A percentile compares a stretch with the other conserved stretches of the same genome.
Evolutionary conservation across 164 flowering plant genomes (phyloP).

Genomic region (Vitis riparia): DNA sequence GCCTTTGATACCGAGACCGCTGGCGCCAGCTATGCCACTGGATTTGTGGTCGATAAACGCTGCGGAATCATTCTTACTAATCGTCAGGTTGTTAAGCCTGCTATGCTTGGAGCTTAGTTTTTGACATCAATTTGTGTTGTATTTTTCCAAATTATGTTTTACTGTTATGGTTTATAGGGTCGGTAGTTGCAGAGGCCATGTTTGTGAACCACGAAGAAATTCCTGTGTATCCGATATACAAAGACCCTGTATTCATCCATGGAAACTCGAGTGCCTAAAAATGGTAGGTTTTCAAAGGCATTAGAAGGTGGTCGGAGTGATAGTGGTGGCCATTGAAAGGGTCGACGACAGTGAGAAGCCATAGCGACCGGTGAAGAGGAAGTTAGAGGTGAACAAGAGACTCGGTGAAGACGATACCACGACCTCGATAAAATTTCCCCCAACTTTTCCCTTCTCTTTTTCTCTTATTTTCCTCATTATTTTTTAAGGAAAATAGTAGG

Average conservation of each 20-base stretch:
- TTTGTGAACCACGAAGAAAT: conserved; percentile 89
- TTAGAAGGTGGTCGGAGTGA: too few relatives aligned
- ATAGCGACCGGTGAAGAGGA: too few relatives aligned
- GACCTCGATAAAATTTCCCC: too few relatives aligned
- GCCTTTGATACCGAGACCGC: conserved; percentile 93
- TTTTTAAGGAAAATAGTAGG: too few relatives aligned
- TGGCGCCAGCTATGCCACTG: conserved; percentile 85
- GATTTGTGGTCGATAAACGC: conserved; percentile 85
- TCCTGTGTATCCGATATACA: conserved; percentile 75
- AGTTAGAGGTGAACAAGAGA: too few relatives aligned
- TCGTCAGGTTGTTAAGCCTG: conserved; percentile 96
- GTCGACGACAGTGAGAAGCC: too few relatives aligned
- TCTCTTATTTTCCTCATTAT: too few relatives aligned
- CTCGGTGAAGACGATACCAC: too few relatives aligned
- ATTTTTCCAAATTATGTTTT: neutral
- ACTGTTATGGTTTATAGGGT: conserved; percentile 43
- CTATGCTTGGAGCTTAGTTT: conserved; percentile 19
- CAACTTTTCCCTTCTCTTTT: too few relatives aligned
- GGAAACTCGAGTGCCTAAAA: too few relatives aligned
- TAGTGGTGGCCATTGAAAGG: too few relatives aligned
- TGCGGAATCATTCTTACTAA: conserved; percentile 93
- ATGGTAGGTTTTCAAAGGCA: too few relatives aligned
- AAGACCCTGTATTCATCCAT: conserved; percentile 63
- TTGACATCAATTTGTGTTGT: neutral
- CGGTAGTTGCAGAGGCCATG: conserved; percentile 95